Evolutionary conservation across 805 yeast species (phyloP).

Genomic region (Teunomyces kruisii): DNA sequence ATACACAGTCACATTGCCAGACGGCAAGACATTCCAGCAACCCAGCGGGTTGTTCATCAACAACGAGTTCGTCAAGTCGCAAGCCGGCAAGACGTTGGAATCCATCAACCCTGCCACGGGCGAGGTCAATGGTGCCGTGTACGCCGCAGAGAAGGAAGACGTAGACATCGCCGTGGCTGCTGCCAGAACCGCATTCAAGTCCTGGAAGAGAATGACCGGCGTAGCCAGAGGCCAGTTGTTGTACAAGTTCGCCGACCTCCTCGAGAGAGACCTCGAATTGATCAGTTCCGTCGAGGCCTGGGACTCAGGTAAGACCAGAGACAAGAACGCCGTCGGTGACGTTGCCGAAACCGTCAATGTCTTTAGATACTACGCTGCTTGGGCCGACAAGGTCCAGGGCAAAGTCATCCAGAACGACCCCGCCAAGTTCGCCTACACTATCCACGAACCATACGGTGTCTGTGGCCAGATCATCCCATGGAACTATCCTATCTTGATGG

Average conservation of each 20-base stretch:
- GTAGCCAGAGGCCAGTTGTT: constrained; percentile 39
- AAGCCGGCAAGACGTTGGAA: constrained; percentile 36
- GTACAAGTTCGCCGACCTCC: constrained; percentile 35
- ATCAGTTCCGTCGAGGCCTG: constrained; percentile 43
- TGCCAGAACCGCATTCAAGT: constrained; percentile 38
- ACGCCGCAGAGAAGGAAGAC: constrained; percentile 42
- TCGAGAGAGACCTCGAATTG: constrained; percentile 33
- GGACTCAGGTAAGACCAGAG: constrained; percentile 49
- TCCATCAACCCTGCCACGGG: constrained; percentile 45
- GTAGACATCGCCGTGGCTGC: constrained; percentile 42
- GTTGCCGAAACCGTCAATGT: constrained; percentile 46
- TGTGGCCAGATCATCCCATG: constrained; percentile 72
- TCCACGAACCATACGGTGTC: constrained; percentile 66
- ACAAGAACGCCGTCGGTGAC: constrained; percentile 49
- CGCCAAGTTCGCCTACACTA: constrained; percentile 61
- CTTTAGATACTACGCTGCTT: constrained; percentile 57
- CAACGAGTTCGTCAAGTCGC: constrained; percentile 48
- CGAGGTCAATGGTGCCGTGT: constrained; percentile 41
- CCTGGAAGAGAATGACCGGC: constrained; percentile 50
- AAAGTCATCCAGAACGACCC: constrained; percentile 42
- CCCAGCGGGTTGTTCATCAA: constrained; percentile 66
- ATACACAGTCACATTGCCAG: constrained; percentile 46
- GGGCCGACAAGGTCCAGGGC: constrained; percentile 61
- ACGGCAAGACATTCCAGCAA: constrained; percentile 49
- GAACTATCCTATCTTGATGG: constrained; percentile 70